These are phyloP conservation scores for Coemansia sp. DNA, from an alignment of 192 early-diverging fungal genomes.

Conservation along the genomic window DNA sequence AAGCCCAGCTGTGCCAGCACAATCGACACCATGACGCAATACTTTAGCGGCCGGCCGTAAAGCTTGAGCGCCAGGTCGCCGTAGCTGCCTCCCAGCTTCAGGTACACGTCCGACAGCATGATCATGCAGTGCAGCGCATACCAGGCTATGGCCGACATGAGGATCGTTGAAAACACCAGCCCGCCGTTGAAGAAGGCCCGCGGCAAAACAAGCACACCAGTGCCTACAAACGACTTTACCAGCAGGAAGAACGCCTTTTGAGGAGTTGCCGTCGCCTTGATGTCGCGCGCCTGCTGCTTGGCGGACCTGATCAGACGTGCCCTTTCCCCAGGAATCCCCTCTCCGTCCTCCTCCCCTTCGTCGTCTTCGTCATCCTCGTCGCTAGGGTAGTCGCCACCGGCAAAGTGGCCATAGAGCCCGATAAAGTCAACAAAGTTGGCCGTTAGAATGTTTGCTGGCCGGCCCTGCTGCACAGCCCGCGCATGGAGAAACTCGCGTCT, in stretches of 20 bases:
- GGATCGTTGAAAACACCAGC: conserved; percentile 56
- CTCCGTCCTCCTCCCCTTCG: conserved; percentile 6
- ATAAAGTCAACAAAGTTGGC: conserved; percentile 94
- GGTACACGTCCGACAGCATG: conserved; percentile 60
- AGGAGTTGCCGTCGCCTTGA: conserved; percentile 58
- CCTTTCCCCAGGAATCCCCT: conserved; percentile 8
- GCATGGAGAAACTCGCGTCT: conserved; percentile 79
- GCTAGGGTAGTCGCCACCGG: conserved; percentile 84
- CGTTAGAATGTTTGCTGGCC: conserved; percentile 65
- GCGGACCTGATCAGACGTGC: conserved; percentile 7
- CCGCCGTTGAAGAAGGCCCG: conserved; percentile 76
- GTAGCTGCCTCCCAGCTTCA: conserved; percentile 58
- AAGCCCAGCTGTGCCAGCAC: conserved; percentile 81
- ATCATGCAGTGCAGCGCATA: conserved; percentile 64
- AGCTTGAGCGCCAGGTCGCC: conserved; percentile 65
- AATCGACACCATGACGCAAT: conserved; percentile 64
- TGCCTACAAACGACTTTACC: conserved; percentile 79
- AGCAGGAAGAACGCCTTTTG: conserved; percentile 73
- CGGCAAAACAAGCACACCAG: conserved; percentile 71
- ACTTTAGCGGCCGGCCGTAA: conserved; percentile 60
- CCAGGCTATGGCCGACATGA: conserved; percentile 57
- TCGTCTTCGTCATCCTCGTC: conserved; percentile 65
- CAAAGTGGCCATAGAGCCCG: conserved; percentile 90
- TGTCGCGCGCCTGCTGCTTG: conserved; percentile 24
- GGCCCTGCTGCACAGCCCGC: conserved; percentile 64